A percentile compares a stretch with the other conserved stretches of the same genome.
Evolutionary conservation across 2,329 filamentous ascomycete species (phyloP).

Genomic region (Neopestalotiopsis clavispora): DNA sequence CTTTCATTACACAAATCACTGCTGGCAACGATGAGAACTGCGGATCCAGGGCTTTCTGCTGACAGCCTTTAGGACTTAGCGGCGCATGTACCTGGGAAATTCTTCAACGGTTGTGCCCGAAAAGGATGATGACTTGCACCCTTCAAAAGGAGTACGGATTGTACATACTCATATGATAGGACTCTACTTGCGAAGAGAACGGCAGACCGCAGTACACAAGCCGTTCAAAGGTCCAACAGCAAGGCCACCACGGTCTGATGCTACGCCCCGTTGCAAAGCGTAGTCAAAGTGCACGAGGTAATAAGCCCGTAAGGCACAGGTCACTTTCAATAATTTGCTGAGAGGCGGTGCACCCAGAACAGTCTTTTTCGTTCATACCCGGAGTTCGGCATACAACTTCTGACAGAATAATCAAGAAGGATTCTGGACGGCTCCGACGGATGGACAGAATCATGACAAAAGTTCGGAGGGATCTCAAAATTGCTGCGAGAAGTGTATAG

Average conservation of each 20-base stretch:
- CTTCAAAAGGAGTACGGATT: background rate
- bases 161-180: background rate
- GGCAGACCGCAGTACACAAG: background rate
- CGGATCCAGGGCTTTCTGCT: background rate
- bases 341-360: background rate
- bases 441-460: background rate
- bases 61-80: constrained; percentile 1
- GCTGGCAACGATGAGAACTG: background rate
- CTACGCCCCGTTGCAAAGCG: background rate
- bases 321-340: background rate
- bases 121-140: background rate
- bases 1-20: background rate
- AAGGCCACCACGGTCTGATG: background rate
- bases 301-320: background rate
- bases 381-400: background rate
- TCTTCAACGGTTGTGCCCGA: background rate
- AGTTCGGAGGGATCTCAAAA: background rate
- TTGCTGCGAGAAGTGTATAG: background rate
- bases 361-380: background rate
- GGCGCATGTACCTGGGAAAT: constrained; percentile 15
- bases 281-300: background rate
- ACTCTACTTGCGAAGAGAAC: background rate
- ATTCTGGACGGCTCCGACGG: background rate
- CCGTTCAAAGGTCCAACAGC: background rate
- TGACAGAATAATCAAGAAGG: background rate